Base-by-base conservation (phyloP, 345 rosid species). In the Anacardium occidentale region DNA sequence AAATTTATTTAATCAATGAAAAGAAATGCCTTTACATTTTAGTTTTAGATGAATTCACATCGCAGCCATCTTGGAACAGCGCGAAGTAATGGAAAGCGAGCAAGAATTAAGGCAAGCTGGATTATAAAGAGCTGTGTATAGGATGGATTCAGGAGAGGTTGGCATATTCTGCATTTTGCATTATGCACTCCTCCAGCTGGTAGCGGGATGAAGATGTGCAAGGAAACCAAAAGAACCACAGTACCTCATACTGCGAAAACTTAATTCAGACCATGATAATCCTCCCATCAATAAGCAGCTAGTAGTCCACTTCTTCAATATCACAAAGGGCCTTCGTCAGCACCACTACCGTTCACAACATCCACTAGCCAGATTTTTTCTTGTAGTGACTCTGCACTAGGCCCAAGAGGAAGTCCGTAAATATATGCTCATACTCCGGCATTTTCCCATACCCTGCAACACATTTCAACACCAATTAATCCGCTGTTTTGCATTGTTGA, bases 361-460 rank as follows among this genome's bases (percentile, higher is more conserved):
- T 24, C 75, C 65, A 0, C 70, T 75, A 71, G 73, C 66, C 51
- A 18, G 69, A 67, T 68, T 63, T 70, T 75, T 78, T 86, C 84
- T 85, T 85, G 74, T 74, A 85, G 56, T 71, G 82, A 70, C 86
- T 85, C 70, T 81, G 87, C 22, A 76, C 85, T 68, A 90, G 80
- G 85, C 85, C 86, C 85, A 87, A 68, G 44, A 92, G 79, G 80
- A 90, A 90, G 78, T 92, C 95, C 6, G 92, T 88, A 70, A 92
- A 88, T 73, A 90, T 84, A 53, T 90, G 86, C 72, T 92, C 97
- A 62, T 90, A 87, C 66, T 74, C 95, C 8, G 93, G 97, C 97
- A 92, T 88, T 78, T 90, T 92, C 40, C 92, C 93, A 44, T 90
- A 92, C 7, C 95, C 97, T 92, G 88, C 79, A 62, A 63, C 8